Conservation (phyloP, 2,329 filamentous ascomycete genomes). For the Thelonectria rubi region DNA sequence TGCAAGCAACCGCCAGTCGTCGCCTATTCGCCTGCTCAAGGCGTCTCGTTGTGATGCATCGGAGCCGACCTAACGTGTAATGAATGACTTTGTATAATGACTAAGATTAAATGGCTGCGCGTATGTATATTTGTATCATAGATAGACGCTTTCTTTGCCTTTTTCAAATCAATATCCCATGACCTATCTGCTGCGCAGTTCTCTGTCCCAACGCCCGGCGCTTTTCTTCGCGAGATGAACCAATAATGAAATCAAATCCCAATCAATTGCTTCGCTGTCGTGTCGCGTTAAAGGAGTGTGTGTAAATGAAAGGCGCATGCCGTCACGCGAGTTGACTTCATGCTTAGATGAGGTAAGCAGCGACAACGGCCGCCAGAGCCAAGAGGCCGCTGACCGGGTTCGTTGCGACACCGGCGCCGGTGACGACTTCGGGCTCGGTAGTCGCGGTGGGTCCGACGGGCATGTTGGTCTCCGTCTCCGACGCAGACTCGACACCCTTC, state of each 20-base stretch:
- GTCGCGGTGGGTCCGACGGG: constrained; percentile 29
- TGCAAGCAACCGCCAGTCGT: constrained; percentile 4
- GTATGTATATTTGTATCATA: constrained; percentile 8
- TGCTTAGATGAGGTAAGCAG: constrained; percentile 53
- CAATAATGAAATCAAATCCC: constrained; percentile 4
- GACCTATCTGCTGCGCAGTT: no score
- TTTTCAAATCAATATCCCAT: not conserved
- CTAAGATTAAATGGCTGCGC: constrained; percentile 20
- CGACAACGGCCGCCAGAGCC: constrained; percentile 51
- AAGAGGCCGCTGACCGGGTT: constrained; percentile 49
- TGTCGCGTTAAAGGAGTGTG: constrained; percentile 16
- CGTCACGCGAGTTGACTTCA: no score
- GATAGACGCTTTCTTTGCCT: constrained; percentile 16
- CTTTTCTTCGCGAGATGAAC: constrained; percentile 7
- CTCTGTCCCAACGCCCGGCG: constrained; percentile 16
- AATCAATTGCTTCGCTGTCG: constrained; percentile 21
- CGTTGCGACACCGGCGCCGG: constrained; percentile 40
- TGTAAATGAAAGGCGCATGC: not conserved
- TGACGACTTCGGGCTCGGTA: constrained; percentile 32
- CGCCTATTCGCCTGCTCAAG: constrained; percentile 11
- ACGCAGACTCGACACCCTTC: constrained; percentile 2
- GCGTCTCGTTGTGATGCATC: not conserved
- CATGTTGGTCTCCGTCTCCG: constrained; percentile 26
- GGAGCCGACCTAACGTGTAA: not conserved
- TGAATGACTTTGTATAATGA: constrained; percentile 11